Conservation (phyloP, 2,329 filamentous ascomycete genomes). For the Cercospora sp. region DNA sequence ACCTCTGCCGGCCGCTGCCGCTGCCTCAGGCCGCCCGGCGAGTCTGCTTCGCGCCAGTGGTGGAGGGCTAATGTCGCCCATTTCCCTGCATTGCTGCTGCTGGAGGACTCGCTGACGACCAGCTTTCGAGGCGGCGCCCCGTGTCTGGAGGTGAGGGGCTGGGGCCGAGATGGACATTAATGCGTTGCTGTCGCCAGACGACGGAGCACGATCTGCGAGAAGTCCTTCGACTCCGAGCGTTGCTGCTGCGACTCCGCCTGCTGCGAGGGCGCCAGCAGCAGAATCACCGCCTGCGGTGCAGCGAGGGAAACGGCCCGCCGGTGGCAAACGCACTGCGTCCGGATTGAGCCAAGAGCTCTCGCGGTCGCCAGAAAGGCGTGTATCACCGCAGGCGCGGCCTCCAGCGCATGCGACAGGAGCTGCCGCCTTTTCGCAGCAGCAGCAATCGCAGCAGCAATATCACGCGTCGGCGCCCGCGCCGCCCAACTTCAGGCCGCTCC, state of each 20-base stretch:
- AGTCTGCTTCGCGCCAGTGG: not conserved
- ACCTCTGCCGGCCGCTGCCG: not conserved
- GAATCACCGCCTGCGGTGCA: constrained; percentile 30
- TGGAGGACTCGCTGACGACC: constrained; percentile 17
- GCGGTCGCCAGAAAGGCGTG: constrained; percentile 37
- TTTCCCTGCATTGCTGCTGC: constrained; percentile 19
- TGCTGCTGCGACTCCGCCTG: not conserved
- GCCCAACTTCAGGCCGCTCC: constrained; percentile 27
- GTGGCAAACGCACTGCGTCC: constrained; percentile 42
- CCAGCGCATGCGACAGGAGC: constrained; percentile 9
- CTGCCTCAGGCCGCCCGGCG: constrained; percentile 2
- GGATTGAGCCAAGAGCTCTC: constrained; percentile 46
- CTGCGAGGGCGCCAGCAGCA: constrained; percentile 35
- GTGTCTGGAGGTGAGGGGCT: constrained; percentile 1
- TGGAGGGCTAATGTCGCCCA: constrained; percentile 19
- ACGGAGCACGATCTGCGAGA: constrained; percentile 37
- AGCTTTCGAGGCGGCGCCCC: constrained; percentile 1
- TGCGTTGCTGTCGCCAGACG: constrained; percentile 51
- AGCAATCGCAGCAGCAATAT: constrained; percentile 17
- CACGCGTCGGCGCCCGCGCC: constrained; percentile 21
- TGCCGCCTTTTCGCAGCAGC: constrained; percentile 3
- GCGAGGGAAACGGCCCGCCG: constrained; percentile 20
- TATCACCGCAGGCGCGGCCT: constrained; percentile 19
- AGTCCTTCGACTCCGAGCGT: not conserved
- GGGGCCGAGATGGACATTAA: constrained; percentile 50